Evolutionary conservation across 108 stramenopile genomes (phyloP), one percentile per base, ranked within the genome.

Genomic region (Ochromonas danica): DNA sequence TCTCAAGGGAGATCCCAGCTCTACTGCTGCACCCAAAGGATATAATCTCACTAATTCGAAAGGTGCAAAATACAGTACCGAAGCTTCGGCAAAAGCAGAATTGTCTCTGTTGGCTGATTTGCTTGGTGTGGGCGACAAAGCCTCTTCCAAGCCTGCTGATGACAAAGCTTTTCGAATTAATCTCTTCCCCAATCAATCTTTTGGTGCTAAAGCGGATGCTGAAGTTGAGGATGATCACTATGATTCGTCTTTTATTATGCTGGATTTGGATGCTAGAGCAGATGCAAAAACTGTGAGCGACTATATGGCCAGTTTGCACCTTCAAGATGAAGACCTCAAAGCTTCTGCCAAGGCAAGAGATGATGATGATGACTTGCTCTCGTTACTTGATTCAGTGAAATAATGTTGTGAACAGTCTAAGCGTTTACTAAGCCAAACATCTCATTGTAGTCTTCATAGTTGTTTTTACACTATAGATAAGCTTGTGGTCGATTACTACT

Each of bases 51-150:
- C 51, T 57, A 22, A 67, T 22, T 67, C 63, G 31, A 67, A 67
- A 67, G 17, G 17, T 31, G 63, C 63, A 33, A 67, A 67, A 67
- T 31, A 33, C 63, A 31, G 30, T 67, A 31, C 63, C 31, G 31
- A 75, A 60, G 14, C 72, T 75, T 75, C 72, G 14, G 72, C 72
- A 27, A 75, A 75, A 60, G 72, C 72, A 30, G 72, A 75, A 60
- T 60, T 75, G 72, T 30, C 43, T 33, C 31, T 75, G 72, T 33
- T 75, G 51, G 36, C 72, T 57, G 72, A 75, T 60, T 75, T 75
- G 72, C 72, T 75, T 27, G 72, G 72, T 57, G 17, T 75, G 40
- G 40, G 72, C 27, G 43, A 45, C 31, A 75, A 75, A 75, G 72
- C 45, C 17, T 22, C 30, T 33, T 67, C 63, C 31, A 67, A 67